Evolutionary conservation across 1,284 basidiomycete species (phyloP), one percentile per base, ranked within the genome.

Genomic region (Fistulina hepatica): DNA sequence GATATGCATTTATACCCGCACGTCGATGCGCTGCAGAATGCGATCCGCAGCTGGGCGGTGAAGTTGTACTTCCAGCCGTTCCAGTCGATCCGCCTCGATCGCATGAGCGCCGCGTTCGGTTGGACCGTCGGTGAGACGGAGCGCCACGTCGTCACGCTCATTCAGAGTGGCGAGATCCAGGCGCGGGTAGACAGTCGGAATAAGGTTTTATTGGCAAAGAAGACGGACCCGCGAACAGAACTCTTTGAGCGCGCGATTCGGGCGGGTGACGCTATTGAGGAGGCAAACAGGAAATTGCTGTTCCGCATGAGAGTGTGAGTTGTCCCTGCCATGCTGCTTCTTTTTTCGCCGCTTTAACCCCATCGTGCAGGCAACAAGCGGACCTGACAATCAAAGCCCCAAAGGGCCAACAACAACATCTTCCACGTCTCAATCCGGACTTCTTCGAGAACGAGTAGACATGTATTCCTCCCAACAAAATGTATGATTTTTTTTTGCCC

Each of bases 41-140:
- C 69, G 31, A 77, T 91, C 52, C 75, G 73, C 13, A 73, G 77
- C 44, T 79, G 76, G 39, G 78, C 83, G 0, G 63, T 90, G 30
- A 73, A 84, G n/a, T 65, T 84, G 25, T 92, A 91, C 59, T 86
- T 92, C 64, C 71, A 78, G 46, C 88, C 90, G 0, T 93, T 90
- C 54, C 57, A 80, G 28, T 73, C 81, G 12, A 84, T 93, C 53
- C 71, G 73, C 46, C 71, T 94, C 17, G 71, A 78, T 27, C 70
- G 82, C 21, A 85, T 93, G 81, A 76, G 79, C 26, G 58, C 58
- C 2, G 84, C 86, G 3, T 92, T 94, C 50, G 90, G 90, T 5
- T 85, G 85, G 76, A 65, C 67, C 0, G 60, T 81, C 4, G 71
- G 73, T 9, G 73, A 77, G 42, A 72, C 83, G 12, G 77, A 84